Conservation (phyloP, 352 stramenopile genomes). For the Discostella stelligera region DNA sequence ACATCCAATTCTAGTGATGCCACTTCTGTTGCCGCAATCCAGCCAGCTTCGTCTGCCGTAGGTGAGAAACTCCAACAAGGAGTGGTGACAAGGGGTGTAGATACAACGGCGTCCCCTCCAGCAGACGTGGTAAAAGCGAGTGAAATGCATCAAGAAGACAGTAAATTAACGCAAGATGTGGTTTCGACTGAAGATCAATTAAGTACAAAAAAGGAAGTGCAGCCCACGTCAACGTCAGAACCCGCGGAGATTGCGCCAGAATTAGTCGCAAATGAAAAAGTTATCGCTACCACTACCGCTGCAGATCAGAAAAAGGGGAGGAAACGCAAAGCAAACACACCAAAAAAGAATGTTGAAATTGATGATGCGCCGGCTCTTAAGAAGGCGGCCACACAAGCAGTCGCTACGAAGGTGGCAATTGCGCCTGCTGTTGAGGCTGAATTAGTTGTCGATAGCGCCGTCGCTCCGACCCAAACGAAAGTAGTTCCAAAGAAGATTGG, state of each 20-base stretch:
- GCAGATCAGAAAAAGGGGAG: slow-evolving; percentile 31
- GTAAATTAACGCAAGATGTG: slow-evolving; percentile 13
- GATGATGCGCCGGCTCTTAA: slow-evolving; percentile 25
- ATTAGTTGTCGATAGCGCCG: slow-evolving; percentile 5
- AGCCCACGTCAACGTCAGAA: slow-evolving; percentile 17
- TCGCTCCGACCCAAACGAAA: background rate
- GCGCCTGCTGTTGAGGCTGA: background rate
- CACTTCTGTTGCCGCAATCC: slow-evolving; percentile 3
- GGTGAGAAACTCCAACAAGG: background rate
- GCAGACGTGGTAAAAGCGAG: background rate
- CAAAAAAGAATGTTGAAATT: slow-evolving; percentile 35
- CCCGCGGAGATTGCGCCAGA: background rate
- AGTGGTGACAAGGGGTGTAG: background rate
- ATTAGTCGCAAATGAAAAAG: background rate
- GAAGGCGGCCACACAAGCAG: slow-evolving; percentile 13
- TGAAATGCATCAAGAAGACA: background rate
- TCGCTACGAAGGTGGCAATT: background rate
- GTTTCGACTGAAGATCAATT: background rate
- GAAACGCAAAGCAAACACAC: slow-evolving; percentile 46
- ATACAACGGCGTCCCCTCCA: background rate
- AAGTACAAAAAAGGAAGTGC: slow-evolving; percentile 1
- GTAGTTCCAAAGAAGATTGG: background rate
- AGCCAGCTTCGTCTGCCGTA: slow-evolving; percentile 2
- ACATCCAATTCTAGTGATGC: background rate
- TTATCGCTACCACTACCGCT: slow-evolving; percentile 1